Conservation (phyloP, 2,329 filamentous ascomycete species). For the Penicillium expansum region DNA sequence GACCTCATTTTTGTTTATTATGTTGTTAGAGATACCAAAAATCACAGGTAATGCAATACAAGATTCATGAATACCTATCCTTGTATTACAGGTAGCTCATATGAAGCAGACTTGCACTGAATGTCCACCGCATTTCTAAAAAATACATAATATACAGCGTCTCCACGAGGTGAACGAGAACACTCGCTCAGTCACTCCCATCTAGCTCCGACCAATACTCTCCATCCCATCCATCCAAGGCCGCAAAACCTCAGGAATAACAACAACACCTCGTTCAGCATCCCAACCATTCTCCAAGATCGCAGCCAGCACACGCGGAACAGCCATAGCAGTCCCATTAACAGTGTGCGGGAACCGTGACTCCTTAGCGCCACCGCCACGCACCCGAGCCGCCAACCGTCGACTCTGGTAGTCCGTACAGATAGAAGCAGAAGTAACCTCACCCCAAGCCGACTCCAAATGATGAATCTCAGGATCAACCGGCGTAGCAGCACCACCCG, state of each 20-base stretch:
- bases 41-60: not conserved
- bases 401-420: conserved; percentile 94
- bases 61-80: not conserved
- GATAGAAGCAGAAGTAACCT: conserved; percentile 84
- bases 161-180: not conserved
- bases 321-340: conserved; percentile 90
- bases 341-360: conserved; percentile 80
- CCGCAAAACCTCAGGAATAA: conserved; percentile 73
- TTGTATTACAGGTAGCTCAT: not conserved
- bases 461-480: conserved; percentile 10
- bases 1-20: not conserved
- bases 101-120: not conserved
- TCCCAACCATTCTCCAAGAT: conserved; percentile 90
- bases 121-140: not conserved
- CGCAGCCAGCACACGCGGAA: conserved; percentile 84
- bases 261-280: conserved; percentile 63
- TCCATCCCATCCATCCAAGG: conserved; percentile 79
- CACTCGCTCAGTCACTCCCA: not conserved
- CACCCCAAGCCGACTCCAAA: conserved; percentile 74
- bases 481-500: not conserved
- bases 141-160: conserved; percentile 7
- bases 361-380: conserved; percentile 47
- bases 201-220: conserved; percentile 51
- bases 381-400: conserved; percentile 72
- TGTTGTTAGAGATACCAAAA: not conserved